phyloP scores from a whole-genome alignment of 2,329 filamentous ascomycete species.

The Trichoderma atrobrunneum region DNA sequence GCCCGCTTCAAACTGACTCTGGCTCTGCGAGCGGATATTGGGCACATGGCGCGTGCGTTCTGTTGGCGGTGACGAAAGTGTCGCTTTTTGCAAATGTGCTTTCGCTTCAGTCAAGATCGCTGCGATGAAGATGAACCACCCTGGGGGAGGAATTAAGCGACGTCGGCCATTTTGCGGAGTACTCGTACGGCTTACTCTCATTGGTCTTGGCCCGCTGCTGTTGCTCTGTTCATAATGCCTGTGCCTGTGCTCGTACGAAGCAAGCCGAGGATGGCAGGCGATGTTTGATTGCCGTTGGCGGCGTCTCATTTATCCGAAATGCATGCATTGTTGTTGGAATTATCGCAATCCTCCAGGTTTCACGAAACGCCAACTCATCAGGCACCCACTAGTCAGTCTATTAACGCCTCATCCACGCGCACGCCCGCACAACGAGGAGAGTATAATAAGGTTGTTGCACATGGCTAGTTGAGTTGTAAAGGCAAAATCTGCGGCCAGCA shows the following conservation, averaged over 20 bases:
- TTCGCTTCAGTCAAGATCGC: background rate
- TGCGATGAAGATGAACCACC: slow-evolving; percentile 3
- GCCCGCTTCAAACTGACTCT: background rate
- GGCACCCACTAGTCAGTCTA: background rate
- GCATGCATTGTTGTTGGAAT: background rate
- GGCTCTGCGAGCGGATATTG: background rate
- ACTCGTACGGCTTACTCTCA: background rate
- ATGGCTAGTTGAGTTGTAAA: background rate
- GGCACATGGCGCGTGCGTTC: background rate
- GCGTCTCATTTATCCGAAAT: background rate
- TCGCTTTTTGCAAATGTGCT: background rate
- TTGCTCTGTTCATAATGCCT: background rate
- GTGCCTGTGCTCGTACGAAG: background rate
- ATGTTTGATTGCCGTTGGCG: background rate
- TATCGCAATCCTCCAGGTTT: background rate
- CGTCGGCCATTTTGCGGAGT: slow-evolving; percentile 15
- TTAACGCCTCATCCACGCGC: background rate
- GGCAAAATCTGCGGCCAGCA: background rate
- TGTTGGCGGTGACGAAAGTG: slow-evolving; percentile 3
- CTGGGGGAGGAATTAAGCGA: slow-evolving; percentile 3
- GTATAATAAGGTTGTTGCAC: background rate
- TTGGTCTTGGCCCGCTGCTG: background rate
- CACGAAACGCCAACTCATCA: background rate
- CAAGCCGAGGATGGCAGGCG: background rate
- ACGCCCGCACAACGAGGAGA: background rate